phyloP scores from a whole-genome alignment of 2,329 filamentous ascomycete species.

The Penicillium sclerotiorum region DNA sequence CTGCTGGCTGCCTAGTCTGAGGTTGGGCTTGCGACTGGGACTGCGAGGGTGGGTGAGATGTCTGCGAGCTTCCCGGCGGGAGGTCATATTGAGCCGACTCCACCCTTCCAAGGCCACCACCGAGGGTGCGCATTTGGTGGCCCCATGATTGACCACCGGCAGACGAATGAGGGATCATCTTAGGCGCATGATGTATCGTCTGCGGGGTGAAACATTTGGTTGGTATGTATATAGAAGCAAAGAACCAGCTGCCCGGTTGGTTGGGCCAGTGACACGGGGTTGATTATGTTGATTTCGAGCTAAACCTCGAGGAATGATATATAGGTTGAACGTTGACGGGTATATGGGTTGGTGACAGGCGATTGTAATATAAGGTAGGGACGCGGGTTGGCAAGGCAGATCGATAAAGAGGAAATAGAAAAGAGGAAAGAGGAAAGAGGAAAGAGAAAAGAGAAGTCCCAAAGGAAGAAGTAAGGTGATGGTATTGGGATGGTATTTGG shows the following conservation, averaged over 20 bases:
- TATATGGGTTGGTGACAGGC: too few species aligned
- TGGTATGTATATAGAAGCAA: slow-evolving; percentile 21
- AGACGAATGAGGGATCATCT: slow-evolving; percentile 47
- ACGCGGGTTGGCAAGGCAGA: not conserved
- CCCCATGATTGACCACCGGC: slow-evolving; percentile 44
- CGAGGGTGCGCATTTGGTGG: slow-evolving; percentile 35
- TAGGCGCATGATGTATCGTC: slow-evolving; percentile 39
- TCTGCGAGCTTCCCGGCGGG: slow-evolving; percentile 29
- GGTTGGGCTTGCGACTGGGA: slow-evolving; percentile 20
- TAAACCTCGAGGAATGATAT: too few species aligned
- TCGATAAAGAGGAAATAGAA: not conserved
- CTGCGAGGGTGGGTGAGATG: slow-evolving; percentile 17
- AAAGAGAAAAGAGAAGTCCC: not conserved
- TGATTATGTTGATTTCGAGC: too few species aligned
- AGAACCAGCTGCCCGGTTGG: not conserved
- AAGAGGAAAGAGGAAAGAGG: not conserved
- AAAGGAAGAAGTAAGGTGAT: not conserved
- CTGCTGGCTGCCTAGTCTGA: slow-evolving; percentile 31
- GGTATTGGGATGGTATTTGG: not conserved
- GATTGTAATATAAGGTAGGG: too few species aligned
- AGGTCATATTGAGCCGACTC: slow-evolving; percentile 31
- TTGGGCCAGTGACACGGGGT: too few species aligned
- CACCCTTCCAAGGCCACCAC: slow-evolving; percentile 31
- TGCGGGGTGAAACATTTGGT: slow-evolving; percentile 23
- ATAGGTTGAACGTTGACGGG: too few species aligned